Evolutionary conservation across 495 filamentous ascomycete genomes (phyloP).

Genomic region (Aspergillus conjunctus): DNA sequence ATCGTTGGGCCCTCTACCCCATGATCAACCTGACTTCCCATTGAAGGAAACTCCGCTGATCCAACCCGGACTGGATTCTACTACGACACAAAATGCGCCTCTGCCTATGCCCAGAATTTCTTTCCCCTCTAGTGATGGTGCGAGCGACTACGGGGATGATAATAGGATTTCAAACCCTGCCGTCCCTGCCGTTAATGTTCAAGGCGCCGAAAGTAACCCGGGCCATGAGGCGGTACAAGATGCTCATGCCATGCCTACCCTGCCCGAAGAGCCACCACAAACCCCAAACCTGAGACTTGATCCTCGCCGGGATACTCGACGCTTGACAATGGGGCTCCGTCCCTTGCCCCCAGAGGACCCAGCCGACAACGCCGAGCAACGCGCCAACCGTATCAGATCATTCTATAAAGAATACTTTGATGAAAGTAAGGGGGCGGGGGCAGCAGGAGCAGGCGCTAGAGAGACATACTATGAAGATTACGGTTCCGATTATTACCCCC

Average conservation of each 20-base stretch:
- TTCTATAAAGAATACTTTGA: conserved; percentile 99
- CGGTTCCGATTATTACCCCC: conserved; percentile 61
- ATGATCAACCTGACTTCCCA: conserved; percentile 35
- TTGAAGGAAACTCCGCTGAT: conserved; percentile 26
- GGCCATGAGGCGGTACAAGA: conserved; percentile 16
- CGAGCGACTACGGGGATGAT: conserved; percentile 65
- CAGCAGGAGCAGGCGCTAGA: conserved; percentile 12
- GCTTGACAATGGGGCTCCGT: conserved; percentile 87
- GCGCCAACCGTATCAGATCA: conserved; percentile 93
- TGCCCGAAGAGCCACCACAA: conserved; percentile 30
- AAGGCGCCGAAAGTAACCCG: conserved; percentile 30
- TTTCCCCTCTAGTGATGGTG: conserved; percentile 50
- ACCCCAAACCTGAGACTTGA: conserved; percentile 31
- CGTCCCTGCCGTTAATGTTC: conserved; percentile 37
- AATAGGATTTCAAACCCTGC: conserved; percentile 54
- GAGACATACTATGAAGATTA: conserved; percentile 70
- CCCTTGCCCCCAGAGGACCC: conserved; percentile 88
- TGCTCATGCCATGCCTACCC: conserved; percentile 15
- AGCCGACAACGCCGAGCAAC: conserved; percentile 84
- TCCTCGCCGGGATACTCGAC: conserved; percentile 61
- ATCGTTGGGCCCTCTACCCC: background rate
- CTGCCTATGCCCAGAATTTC: conserved; percentile 44
- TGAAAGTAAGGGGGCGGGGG: conserved; percentile 63
- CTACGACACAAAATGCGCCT: conserved; percentile 23
- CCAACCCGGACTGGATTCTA: conserved; percentile 15